Conservation (phyloP, 345 rosid genomes). For the Rhodamnia argentea region DNA sequence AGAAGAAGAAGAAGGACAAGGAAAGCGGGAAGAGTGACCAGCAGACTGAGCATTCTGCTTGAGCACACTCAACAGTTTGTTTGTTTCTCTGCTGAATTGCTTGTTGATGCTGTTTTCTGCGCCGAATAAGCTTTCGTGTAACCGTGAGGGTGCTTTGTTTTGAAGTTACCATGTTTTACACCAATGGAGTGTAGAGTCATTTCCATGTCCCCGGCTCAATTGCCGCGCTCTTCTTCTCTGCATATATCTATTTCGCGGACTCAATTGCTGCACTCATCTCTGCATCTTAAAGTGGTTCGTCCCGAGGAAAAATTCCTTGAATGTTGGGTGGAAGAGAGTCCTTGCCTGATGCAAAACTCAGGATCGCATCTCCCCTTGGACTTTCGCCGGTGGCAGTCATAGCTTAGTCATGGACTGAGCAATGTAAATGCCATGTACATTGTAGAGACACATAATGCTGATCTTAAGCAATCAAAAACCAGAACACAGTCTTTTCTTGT, state of each 20-base stretch:
- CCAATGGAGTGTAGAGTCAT: neutral
- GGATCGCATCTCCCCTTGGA: neutral
- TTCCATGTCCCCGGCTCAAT: neutral
- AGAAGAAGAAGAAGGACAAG: conserved; percentile 12
- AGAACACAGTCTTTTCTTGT: neutral
- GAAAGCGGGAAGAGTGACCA: conserved; percentile 5
- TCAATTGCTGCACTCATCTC: neutral
- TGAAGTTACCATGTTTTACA: neutral
- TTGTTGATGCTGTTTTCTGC: neutral
- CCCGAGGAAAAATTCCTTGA: neutral
- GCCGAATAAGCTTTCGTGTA: neutral
- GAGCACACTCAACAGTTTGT: neutral
- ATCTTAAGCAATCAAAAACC: neutral
- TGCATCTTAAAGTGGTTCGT: neutral
- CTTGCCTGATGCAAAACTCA: neutral
- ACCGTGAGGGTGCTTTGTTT: neutral
- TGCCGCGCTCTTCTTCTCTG: neutral
- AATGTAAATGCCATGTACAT: neutral
- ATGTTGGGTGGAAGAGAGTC: neutral
- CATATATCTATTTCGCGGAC: neutral
- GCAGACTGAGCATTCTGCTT: conserved; percentile 1
- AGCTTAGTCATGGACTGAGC: neutral
- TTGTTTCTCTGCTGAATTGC: neutral
- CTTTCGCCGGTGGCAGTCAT: neutral
- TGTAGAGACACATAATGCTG: neutral